Evolutionary conservation across 257 asterid genomes (phyloP).

Genomic region (Ehretia macrophylla): DNA sequence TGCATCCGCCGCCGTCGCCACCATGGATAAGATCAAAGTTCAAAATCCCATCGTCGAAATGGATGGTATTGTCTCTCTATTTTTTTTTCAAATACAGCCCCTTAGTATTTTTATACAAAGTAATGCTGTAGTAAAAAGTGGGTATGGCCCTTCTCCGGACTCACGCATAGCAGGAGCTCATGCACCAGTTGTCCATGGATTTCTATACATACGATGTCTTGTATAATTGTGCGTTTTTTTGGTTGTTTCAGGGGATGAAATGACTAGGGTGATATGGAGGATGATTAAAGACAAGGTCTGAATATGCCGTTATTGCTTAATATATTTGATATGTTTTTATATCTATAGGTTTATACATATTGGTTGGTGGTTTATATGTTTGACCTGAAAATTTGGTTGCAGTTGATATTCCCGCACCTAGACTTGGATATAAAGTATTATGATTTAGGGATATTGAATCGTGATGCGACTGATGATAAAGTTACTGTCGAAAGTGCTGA

Average conservation of each 20-base stretch:
- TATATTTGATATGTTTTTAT: not conserved
- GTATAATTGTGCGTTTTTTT: not conserved
- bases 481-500: slow-evolving; percentile 92
- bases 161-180: too few relatives aligned
- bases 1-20: slow-evolving; percentile 32
- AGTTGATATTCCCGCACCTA: slow-evolving; percentile 79
- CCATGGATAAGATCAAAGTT: slow-evolving; percentile 54
- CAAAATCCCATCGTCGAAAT: slow-evolving; percentile 88
- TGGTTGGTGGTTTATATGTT: not conserved
- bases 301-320: not conserved
- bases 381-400: slow-evolving; percentile 18
- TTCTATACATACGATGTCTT: too few relatives aligned
- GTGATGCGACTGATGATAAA: slow-evolving; percentile 77
- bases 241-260: slow-evolving; percentile 67
- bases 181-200: too few relatives aligned
- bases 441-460: slow-evolving; percentile 80
- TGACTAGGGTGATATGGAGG: slow-evolving; percentile 86
- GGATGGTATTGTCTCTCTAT: slow-evolving; percentile 59
- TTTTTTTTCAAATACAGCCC: not conserved
- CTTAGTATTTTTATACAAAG: too few relatives aligned
- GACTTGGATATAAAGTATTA: slow-evolving; percentile 85
- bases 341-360: not conserved
- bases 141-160: not conserved
- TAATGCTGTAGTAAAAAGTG: not conserved
- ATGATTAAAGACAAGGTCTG: slow-evolving; percentile 85